These are phyloP conservation scores for Candida xyloterini DNA, from an alignment of 805 yeast species.

Conservation along the genomic window DNA sequence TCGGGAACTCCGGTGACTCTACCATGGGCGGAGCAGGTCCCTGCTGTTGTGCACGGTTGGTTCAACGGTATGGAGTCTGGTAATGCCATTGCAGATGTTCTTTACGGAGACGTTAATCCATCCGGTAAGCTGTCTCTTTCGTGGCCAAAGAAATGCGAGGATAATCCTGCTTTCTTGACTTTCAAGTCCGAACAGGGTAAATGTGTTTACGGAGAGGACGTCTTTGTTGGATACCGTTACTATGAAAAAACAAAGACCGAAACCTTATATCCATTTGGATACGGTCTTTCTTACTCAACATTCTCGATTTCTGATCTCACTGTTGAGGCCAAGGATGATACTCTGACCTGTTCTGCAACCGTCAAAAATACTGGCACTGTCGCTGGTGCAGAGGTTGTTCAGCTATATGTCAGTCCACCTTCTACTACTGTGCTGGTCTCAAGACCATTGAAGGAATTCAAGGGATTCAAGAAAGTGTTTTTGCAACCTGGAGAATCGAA, in stretches of 20 bases:
- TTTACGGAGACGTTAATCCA: constrained; percentile 60
- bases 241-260: constrained; percentile 50
- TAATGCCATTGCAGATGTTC: constrained; percentile 56
- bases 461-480: constrained; percentile 51
- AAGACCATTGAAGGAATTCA: constrained; percentile 59
- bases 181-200: constrained; percentile 50
- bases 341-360: constrained; percentile 32
- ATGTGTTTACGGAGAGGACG: constrained; percentile 62
- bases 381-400: constrained; percentile 55
- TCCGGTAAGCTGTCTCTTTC: constrained; percentile 56
- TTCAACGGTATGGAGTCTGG: constrained; percentile 59
- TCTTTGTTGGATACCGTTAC: constrained; percentile 60
- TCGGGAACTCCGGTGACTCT: constrained; percentile 61
- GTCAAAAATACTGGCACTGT: constrained; percentile 47
- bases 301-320: constrained; percentile 42
- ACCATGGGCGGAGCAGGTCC: constrained; percentile 47
- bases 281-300: constrained; percentile 57
- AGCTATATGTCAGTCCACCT: constrained; percentile 46
- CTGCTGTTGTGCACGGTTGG: constrained; percentile 50
- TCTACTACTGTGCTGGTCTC: constrained; percentile 31
- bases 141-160: constrained; percentile 49
- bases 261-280: constrained; percentile 60
- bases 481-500: constrained; percentile 44
- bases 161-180: constrained; percentile 56
- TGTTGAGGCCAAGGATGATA: constrained; percentile 28